phyloP scores from a whole-genome alignment of 78 protist genomes.

The Dictyostelium brefeldianum region DNA sequence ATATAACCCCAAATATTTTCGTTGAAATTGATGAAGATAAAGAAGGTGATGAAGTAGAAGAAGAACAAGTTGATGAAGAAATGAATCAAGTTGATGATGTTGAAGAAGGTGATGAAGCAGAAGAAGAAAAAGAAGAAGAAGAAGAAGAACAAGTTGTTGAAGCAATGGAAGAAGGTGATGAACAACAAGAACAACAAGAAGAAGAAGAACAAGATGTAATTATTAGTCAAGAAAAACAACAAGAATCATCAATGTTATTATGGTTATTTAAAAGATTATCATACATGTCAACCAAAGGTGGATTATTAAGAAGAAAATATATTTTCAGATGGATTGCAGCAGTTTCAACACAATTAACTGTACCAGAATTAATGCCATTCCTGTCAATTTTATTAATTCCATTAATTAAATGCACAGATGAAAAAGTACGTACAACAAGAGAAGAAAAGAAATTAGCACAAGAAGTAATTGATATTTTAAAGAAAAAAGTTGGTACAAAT shows the following conservation, averaged over 20 bases:
- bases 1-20: constrained; percentile 54
- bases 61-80: constrained; percentile 11
- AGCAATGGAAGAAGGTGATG: not conserved
- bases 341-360: constrained; percentile 29
- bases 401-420: constrained; percentile 36
- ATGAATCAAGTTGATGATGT: not conserved
- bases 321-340: constrained; percentile 76
- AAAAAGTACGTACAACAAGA: not conserved
- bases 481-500: constrained; percentile 40
- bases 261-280: constrained; percentile 79
- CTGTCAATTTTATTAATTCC: constrained; percentile 34
- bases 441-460: constrained; percentile 28
- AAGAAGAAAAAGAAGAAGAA: not conserved
- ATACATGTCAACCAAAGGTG: constrained; percentile 52
- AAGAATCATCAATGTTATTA: constrained; percentile 36
- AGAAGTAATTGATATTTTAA: constrained; percentile 44
- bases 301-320: constrained; percentile 54
- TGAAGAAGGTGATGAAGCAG: not conserved
- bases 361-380: constrained; percentile 10
- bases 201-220: not conserved
- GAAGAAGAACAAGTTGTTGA: not conserved
- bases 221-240: not conserved
- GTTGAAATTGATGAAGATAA: not conserved
- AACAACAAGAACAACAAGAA: not conserved
- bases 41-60: not conserved